These are phyloP conservation scores for Neurospora tetrasperma DNA, from an alignment of 495 filamentous ascomycete species.

Conservation along the genomic window DNA sequence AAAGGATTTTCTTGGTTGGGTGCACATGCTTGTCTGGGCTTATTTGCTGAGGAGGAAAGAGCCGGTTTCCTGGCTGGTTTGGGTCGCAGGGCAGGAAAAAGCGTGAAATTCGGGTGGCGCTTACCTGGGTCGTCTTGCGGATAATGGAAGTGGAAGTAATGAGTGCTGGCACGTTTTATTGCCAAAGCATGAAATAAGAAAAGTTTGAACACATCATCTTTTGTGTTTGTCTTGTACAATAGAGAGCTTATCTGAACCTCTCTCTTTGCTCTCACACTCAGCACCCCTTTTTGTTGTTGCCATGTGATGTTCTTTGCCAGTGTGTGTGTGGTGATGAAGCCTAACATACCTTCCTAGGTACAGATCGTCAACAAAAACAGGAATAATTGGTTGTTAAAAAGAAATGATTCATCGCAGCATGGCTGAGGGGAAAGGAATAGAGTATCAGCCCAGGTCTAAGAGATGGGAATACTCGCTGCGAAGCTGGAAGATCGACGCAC, in stretches of 20 bases:
- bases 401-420: too few species aligned
- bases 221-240: not conserved
- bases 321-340: not conserved
- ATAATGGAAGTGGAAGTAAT: not conserved
- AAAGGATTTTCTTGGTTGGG: not conserved
- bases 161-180: not conserved
- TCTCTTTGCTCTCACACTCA: not conserved
- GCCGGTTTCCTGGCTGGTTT: not conserved
- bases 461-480: too few species aligned
- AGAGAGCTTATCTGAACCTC: not conserved
- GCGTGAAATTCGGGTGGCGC: not conserved
- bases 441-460: too few species aligned
- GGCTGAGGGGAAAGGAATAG: too few species aligned
- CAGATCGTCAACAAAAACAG: not conserved
- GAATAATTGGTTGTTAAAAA: not conserved
- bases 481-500: not conserved
- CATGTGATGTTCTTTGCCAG: not conserved
- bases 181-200: not conserved
- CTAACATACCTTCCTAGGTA: not conserved
- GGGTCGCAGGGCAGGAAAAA: not conserved
- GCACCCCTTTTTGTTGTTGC: not conserved
- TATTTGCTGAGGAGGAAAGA: not conserved
- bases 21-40: not conserved
- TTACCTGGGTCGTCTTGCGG: not conserved
- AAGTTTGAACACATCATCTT: not conserved